phyloP scores from a whole-genome alignment of 495 filamentous ascomycete genomes.

The Trypethelium eluteriae region DNA sequence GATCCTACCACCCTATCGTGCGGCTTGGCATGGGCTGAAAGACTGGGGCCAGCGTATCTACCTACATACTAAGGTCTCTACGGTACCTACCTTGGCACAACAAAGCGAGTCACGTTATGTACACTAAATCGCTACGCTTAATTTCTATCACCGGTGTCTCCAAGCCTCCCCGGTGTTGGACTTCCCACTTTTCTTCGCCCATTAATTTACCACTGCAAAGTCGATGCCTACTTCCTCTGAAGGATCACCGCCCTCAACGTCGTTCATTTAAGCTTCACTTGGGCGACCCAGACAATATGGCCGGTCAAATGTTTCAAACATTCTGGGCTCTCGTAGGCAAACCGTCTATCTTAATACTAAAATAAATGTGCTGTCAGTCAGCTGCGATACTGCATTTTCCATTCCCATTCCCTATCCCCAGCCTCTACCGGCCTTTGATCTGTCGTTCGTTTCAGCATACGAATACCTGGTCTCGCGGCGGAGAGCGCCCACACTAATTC shows the following conservation, averaged over 20 bases:
- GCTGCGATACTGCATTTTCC: background rate
- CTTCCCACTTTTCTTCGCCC: background rate
- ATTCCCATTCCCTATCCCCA: background rate
- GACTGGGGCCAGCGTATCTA: background rate
- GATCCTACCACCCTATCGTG: background rate
- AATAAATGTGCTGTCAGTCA: background rate
- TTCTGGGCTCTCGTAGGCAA: background rate
- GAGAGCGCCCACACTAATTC: background rate
- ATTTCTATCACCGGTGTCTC: background rate
- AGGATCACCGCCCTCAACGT: background rate
- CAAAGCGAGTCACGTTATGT: background rate
- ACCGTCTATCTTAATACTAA: background rate
- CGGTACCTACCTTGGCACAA: too few relatives aligned
- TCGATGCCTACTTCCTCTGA: background rate
- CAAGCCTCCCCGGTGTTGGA: background rate
- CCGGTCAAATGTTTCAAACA: conserved; percentile 1
- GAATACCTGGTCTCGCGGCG: background rate
- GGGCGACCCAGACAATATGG: background rate
- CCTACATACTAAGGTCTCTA: too few relatives aligned
- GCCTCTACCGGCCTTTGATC: background rate
- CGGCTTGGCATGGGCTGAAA: background rate
- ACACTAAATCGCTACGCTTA: background rate
- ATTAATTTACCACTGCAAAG: background rate
- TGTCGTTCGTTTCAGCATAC: background rate
- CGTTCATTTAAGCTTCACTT: background rate